Base-by-base conservation (phyloP, 768 basidiomycete genomes). In the Phaeotremella skinneri region DNA sequence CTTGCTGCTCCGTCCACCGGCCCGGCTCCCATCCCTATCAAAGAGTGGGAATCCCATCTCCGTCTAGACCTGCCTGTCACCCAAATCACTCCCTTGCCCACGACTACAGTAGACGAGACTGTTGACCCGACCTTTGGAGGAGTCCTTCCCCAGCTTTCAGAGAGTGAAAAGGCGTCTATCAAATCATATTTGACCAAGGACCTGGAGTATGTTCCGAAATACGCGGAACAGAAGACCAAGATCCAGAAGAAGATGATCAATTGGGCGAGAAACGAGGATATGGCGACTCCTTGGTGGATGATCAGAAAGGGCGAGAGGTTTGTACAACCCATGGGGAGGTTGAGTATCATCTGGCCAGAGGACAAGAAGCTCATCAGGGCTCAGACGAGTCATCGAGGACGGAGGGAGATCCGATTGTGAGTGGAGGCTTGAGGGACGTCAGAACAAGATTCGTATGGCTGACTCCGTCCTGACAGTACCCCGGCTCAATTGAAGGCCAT, bases 241-340 rank as follows among this genome's bases (percentile, higher is more conserved):
- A 80, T 79, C 3, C 75, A 81, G 30, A 79, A 81, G 23, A 82
- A 79, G 52, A 79, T 78, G 45, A 72, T 78, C 54, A 69, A 79
- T 5, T 80, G 79, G 64, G 88, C 86, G 86, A 87, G 84, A 81
- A 86, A 87, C 77, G 83, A 83, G 70, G 84, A 82, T 64, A 76
- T 74, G 79, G 76, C 69, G 51, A 76, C 67, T 68, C 74, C 59
- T 50, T 76, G 70, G 81, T 79, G 79, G 75, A 73, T 79, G 74
- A 58, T 79, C 61, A 76, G 79, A 37, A 64, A 68, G 56, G 61
- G 66, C 20, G 60, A 79, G 76, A 63, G 79, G 77, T 69, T 79
- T 82, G 67, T 74, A 72, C 48, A 50, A 17, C 45, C 52, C 2
- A 25, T 39, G 17, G 57, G 62, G 30, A 42, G 68, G 21, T 84